phyloP scores from a whole-genome alignment of 768 basidiomycete species.

The Asterophora lycoperdoides region DNA sequence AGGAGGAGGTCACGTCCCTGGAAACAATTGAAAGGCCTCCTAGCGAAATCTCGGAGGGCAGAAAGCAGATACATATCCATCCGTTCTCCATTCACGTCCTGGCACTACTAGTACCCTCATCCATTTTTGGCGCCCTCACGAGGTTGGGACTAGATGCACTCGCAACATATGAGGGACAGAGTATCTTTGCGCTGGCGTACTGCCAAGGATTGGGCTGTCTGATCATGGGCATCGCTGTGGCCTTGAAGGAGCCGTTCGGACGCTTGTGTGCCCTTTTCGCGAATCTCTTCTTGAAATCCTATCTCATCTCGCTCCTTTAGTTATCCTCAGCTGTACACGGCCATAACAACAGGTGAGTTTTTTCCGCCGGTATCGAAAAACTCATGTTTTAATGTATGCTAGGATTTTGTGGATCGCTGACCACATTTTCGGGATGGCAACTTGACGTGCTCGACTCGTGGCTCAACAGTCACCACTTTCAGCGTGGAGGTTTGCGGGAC shows the following conservation, averaged over 20 bases:
- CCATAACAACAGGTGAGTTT: constrained; percentile 72
- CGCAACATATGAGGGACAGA: constrained; percentile 64
- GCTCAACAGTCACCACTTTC: constrained; percentile 56
- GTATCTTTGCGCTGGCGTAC: constrained; percentile 82
- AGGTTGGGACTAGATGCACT: constrained; percentile 77
- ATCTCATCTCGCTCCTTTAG: constrained; percentile 35
- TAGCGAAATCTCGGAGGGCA: constrained; percentile 25
- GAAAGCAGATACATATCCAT: constrained; percentile 31
- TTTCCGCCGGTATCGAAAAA: background rate
- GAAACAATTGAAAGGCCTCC: constrained; percentile 36
- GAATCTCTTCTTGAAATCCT: background rate
- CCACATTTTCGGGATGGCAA: constrained; percentile 97
- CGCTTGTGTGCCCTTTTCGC: constrained; percentile 53
- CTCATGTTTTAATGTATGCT: background rate
- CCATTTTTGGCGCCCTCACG: constrained; percentile 83
- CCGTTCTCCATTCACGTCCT: constrained; percentile 64
- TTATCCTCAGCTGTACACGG: constrained; percentile 85
- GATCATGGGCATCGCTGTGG: constrained; percentile 81
- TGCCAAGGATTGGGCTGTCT: constrained; percentile 85
- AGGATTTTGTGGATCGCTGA: constrained; percentile 95
- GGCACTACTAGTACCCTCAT: constrained; percentile 70
- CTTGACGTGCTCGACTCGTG: constrained; percentile 83
- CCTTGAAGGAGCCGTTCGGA: constrained; percentile 67
- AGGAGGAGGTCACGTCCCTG: constrained; percentile 19
- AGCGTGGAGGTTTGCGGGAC: constrained; percentile 63